phyloP scores from a whole-genome alignment of 768 basidiomycete species.

The Kwoniella heveanensis region DNA sequence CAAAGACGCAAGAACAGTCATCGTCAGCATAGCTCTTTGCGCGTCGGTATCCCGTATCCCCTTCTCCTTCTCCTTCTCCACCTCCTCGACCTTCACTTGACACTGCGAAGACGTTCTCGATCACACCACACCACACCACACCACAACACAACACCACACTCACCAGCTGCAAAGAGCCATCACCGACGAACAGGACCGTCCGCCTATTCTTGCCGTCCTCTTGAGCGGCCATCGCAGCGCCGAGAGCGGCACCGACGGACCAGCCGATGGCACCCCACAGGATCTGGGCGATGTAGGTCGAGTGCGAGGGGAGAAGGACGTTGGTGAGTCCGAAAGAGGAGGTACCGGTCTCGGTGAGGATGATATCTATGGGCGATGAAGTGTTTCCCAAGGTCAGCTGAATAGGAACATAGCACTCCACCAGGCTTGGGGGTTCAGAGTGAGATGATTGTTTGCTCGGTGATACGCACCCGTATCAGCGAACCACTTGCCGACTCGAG shows the following conservation, averaged over 20 bases:
- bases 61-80: too few species aligned
- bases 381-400: too few species aligned
- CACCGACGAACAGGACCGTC: conserved; percentile 78
- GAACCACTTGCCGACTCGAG: conserved; percentile 73
- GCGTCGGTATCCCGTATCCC: too few species aligned
- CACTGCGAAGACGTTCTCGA: too few species aligned
- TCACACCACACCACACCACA: too few species aligned
- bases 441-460: too few species aligned
- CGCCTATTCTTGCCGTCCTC: conserved; percentile 65
- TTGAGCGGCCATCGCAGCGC: conserved; percentile 76
- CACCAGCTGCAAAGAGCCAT: conserved; percentile 47
- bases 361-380: conserved; percentile 59
- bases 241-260: conserved; percentile 74
- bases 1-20: too few species aligned
- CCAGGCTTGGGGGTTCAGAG: too few species aligned
- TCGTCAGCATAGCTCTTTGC: too few species aligned
- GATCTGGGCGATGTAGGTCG: conserved; percentile 62
- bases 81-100: too few species aligned
- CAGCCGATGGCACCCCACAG: conserved; percentile 93
- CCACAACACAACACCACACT: too few species aligned
- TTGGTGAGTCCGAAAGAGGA: conserved; percentile 83
- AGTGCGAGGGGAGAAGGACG: conserved; percentile 71
- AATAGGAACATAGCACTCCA: too few species aligned
- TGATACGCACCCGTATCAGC: conserved; percentile 61
- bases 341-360: conserved; percentile 88